Conservation (phyloP, 257 asterid species). For the Solanum commersonii region DNA sequence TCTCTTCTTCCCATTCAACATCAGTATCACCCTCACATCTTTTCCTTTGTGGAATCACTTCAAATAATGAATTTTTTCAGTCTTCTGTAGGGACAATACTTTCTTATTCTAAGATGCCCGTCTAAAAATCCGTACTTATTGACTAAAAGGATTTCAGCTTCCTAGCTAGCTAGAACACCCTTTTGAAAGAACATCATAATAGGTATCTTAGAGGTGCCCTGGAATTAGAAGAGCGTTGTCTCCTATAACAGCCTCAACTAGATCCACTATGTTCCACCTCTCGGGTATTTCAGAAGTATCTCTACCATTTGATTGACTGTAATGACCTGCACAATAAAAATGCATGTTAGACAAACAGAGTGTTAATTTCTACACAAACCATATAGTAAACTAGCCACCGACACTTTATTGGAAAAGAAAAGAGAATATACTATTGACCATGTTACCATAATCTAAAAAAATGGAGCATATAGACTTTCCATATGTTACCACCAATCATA, state of each 20-base stretch:
- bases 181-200: too few relatives aligned
- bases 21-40: constrained; percentile 38
- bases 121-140: too few relatives aligned
- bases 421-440: not conserved
- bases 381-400: not conserved
- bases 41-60: constrained; percentile 85
- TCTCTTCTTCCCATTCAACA: constrained; percentile 16
- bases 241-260: too few relatives aligned
- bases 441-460: not conserved
- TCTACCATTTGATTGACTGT: constrained; percentile 93
- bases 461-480: not conserved
- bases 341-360: not conserved
- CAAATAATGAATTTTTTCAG: constrained; percentile 68
- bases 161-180: too few relatives aligned
- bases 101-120: too few relatives aligned
- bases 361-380: not conserved
- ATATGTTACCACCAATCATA: not conserved
- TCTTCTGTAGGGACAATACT: constrained; percentile 19
- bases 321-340: constrained; percentile 50
- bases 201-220: too few relatives aligned
- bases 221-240: too few relatives aligned
- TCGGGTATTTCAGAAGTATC: constrained; percentile 53
- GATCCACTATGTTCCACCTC: too few relatives aligned
- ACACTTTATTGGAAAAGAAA: not conserved
- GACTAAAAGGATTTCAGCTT: too few relatives aligned